Percentiles rank a stretch among this genome's conserved stretches.
These are phyloP conservation scores for Pyrenopolyporus hunteri DNA, from an alignment of 495 filamentous ascomycete genomes.

Conservation along the genomic window DNA sequence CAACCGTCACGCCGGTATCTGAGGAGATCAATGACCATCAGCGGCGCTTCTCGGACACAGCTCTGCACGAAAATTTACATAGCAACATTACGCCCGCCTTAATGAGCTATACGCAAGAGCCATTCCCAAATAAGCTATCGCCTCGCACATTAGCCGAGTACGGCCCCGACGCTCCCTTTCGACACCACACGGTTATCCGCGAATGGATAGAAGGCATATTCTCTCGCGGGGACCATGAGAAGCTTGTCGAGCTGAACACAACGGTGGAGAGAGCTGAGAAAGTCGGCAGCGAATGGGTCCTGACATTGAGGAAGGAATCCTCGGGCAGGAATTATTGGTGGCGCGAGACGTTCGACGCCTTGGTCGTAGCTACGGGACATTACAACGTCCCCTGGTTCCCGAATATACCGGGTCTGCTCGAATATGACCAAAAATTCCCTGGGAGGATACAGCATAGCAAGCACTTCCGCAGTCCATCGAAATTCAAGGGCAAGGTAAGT, in stretches of 20 bases:
- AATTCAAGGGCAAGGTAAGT: constrained; percentile 54
- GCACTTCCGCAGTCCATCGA: constrained; percentile 39
- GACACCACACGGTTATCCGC: constrained; percentile 47
- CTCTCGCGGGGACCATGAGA: constrained; percentile 44
- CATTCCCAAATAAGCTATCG: constrained; percentile 44
- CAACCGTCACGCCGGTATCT: constrained; percentile 50
- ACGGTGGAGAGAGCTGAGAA: constrained; percentile 52
- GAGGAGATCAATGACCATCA: constrained; percentile 46
- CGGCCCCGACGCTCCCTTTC: constrained; percentile 46
- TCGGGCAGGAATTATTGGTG: constrained; percentile 50
- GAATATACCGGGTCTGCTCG: constrained; percentile 38
- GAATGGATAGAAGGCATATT: constrained; percentile 50
- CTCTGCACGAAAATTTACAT: constrained; percentile 52
- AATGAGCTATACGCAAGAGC: constrained; percentile 50
- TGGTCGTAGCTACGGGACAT: constrained; percentile 44
- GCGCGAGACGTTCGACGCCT: constrained; percentile 45
- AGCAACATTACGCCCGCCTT: constrained; percentile 50
- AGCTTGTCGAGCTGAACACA: constrained; percentile 46
- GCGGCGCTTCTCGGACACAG: constrained; percentile 59
- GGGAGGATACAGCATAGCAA: constrained; percentile 46
- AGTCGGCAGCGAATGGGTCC: constrained; percentile 44
- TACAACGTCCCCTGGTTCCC: constrained; percentile 48
- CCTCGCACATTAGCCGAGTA: constrained; percentile 39
- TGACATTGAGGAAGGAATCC: constrained; percentile 47
- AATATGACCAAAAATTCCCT: constrained; percentile 42